Evolutionary conservation across 345 rosid genomes (phyloP).

Genomic region (Salix brachista): DNA sequence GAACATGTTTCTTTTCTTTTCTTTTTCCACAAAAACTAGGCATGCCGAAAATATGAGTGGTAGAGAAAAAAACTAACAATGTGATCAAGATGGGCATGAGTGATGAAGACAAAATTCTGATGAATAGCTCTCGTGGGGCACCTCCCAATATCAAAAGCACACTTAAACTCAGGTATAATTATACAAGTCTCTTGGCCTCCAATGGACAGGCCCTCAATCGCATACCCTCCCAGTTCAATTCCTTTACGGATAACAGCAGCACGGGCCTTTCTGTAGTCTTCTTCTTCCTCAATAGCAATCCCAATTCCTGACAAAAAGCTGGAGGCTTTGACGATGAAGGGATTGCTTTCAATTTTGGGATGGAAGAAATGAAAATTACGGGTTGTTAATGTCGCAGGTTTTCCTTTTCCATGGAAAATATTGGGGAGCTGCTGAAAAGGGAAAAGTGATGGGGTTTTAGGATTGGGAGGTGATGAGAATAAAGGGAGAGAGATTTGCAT

Average conservation of each 20-base stretch:
- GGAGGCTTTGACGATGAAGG: conserved; percentile 13
- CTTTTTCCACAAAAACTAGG: not conserved
- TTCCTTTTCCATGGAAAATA: not conserved
- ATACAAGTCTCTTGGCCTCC: conserved; percentile 91
- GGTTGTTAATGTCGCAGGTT: not conserved
- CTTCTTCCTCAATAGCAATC: conserved; percentile 77
- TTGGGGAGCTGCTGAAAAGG: conserved; percentile 29
- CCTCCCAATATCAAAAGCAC: conserved; percentile 88
- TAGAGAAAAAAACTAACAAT: conserved; percentile 43
- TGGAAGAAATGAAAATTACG: conserved; percentile 27
- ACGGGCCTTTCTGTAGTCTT: conserved; percentile 83
- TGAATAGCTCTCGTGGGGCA: conserved; percentile 87
- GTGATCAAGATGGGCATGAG: conserved; percentile 96
- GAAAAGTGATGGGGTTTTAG: conserved; percentile 28
- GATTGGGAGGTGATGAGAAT: conserved; percentile 26
- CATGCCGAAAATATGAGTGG: not conserved
- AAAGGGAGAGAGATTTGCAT: conserved; percentile 44
- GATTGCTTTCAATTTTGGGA: conserved; percentile 10
- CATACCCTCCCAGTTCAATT: conserved; percentile 69
- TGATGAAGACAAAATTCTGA: conserved; percentile 85
- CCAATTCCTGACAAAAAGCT: conserved; percentile 61
- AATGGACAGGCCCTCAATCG: conserved; percentile 72
- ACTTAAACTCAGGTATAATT: conserved; percentile 83
- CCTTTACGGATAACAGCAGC: conserved; percentile 70
- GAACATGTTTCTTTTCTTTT: no score